Evolutionary conservation across 208 protist species (phyloP).

Genomic region (Crithidia bombi): DNA sequence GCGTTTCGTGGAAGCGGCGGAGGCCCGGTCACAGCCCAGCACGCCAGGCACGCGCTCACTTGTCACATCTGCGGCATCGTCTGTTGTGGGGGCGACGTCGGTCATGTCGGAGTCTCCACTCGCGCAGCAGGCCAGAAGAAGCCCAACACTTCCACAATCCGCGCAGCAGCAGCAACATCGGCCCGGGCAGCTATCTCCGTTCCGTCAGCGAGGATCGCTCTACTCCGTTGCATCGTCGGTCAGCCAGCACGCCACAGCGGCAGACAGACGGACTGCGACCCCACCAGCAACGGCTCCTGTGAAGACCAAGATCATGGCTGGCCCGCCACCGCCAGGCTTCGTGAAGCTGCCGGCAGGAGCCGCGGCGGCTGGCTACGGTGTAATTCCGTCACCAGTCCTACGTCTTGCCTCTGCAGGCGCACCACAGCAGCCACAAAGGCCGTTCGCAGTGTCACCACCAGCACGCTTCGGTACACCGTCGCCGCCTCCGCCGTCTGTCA

Average conservation of each 20-base stretch:
- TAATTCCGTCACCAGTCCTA: too few species aligned
- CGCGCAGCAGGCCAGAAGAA: background rate
- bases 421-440: background rate
- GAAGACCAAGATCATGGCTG: background rate
- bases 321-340: background rate
- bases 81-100: background rate
- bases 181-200: too few species aligned
- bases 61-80: conserved; percentile 2
- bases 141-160: background rate
- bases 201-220: background rate
- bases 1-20: conserved; percentile 10
- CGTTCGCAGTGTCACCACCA: background rate
- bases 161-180: background rate
- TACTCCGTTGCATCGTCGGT: conserved; percentile 18
- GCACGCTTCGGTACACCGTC: background rate
- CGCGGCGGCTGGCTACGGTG: background rate
- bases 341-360: conserved; percentile 4
- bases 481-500: background rate
- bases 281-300: background rate
- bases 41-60: conserved; percentile 5
- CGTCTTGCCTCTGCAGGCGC: background rate
- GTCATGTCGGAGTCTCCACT: conserved; percentile 6
- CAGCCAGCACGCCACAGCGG: background rate
- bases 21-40: background rate
- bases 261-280: too few species aligned